Conservation (phyloP, 768 basidiomycete genomes). For the Xerocomellus chrysenteron region DNA sequence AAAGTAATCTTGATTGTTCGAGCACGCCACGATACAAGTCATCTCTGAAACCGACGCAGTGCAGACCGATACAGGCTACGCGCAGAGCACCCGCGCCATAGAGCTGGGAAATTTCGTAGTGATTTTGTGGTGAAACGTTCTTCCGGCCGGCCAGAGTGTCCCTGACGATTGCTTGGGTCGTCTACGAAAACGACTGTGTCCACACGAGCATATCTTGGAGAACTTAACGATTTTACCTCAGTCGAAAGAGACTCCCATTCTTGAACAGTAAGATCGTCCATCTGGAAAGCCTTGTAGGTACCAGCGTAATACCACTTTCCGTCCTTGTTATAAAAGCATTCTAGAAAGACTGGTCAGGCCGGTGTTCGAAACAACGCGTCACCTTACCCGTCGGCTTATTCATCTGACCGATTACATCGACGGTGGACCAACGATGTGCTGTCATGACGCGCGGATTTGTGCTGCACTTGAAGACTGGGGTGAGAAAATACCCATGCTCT, state of each 20-base stretch:
- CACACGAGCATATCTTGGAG: not conserved
- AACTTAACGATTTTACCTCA: conserved; percentile 45
- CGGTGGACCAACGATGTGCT: conserved; percentile 69
- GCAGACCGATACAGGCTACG: conserved; percentile 70
- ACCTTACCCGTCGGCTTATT: conserved; percentile 59
- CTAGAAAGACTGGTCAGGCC: conserved; percentile 34
- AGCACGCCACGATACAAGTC: conserved; percentile 62
- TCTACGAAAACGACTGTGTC: conserved; percentile 40
- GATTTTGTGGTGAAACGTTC: conserved; percentile 74
- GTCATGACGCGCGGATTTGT: conserved; percentile 76
- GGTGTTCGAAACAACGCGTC: not conserved
- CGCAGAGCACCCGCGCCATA: conserved; percentile 72
- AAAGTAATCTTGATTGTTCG: conserved; percentile 50
- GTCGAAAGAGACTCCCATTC: conserved; percentile 68
- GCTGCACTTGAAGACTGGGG: conserved; percentile 72
- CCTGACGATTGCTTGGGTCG: conserved; percentile 62
- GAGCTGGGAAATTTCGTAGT: conserved; percentile 72
- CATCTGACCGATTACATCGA: conserved; percentile 62
- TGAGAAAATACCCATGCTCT: conserved; percentile 77
- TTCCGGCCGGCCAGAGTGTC: conserved; percentile 71
- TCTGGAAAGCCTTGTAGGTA: conserved; percentile 63
- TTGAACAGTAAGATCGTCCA: conserved; percentile 61
- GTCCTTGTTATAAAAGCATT: conserved; percentile 81
- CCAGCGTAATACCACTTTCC: conserved; percentile 85
- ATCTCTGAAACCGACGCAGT: conserved; percentile 76